A percentile compares a stretch with the other conserved stretches of the same genome.
Conservation (phyloP, 2,329 filamentous ascomycete genomes). For the Penicillium paneum region DNA sequence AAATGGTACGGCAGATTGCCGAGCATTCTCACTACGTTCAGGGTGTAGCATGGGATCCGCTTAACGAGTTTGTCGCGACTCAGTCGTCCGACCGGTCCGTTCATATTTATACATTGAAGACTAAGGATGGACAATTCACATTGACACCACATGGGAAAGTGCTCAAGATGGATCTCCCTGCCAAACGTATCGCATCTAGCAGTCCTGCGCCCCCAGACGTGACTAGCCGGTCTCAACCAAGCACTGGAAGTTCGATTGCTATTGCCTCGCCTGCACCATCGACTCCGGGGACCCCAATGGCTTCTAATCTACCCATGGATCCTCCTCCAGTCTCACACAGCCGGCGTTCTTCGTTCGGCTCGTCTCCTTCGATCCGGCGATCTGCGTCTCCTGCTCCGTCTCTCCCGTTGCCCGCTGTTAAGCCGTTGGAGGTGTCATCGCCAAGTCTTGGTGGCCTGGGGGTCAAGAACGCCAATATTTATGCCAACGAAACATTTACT, state of each 20-base stretch:
- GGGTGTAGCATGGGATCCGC: conserved; percentile 94
- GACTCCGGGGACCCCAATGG: conserved; percentile 88
- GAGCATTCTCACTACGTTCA: conserved; percentile 99
- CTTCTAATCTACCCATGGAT: conserved; percentile 89
- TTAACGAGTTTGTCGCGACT: conserved; percentile 97
- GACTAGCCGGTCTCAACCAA: conserved; percentile 32
- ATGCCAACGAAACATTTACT: conserved; percentile 93
- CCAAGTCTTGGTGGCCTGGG: conserved; percentile 62
- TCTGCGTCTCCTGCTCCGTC: conserved; percentile 93
- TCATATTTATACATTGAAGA: conserved; percentile 94
- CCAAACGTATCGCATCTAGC: conserved; percentile 81
- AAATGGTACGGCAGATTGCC: conserved; percentile 84
- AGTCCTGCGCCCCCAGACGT: conserved; percentile 89
- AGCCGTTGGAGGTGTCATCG: conserved; percentile 87
- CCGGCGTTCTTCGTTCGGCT: conserved; percentile 86
- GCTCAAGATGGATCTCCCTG: conserved; percentile 89
- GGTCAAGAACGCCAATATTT: conserved; percentile 81
- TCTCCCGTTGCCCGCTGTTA: conserved; percentile 88
- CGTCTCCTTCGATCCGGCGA: conserved; percentile 70
- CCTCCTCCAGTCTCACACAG: conserved; percentile 90
- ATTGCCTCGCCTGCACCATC: conserved; percentile 83
- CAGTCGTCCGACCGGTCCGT: conserved; percentile 97
- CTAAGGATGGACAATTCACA: conserved; percentile 92
- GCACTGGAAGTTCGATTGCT: conserved; percentile 45
- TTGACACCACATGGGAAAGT: conserved; percentile 75